Base-by-base conservation (phyloP, 192 early-diverging fungal species). In the Thamnidium elegans region DNA sequence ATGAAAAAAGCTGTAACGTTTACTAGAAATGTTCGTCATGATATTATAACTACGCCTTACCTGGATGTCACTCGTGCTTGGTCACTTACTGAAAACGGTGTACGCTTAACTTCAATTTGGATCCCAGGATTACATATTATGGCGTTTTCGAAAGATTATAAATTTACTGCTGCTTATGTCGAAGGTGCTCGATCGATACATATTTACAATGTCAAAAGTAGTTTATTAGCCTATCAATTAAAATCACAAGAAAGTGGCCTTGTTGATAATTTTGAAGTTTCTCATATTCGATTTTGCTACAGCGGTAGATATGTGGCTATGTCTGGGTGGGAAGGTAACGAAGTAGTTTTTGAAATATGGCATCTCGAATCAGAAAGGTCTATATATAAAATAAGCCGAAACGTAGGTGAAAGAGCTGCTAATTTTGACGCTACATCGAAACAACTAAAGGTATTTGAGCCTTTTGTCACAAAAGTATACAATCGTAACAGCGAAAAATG, bases 281-380 rank as follows among this genome's bases (percentile, higher is more conserved):
- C 56, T 1, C 5, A 39, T 43, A 39, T 58, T 19, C 10, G 56
- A 6, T 58, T 58, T 44, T 58, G 56, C 20, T 21, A 58, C 23
- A 21, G 19, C 17, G 19, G 39, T 7, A 7, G 56, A 43, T 42
- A 43, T 26, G n/a, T 58, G 17, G 20, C 34, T 13, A 58, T 58
- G 2, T 39, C 21, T 15, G 56, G 56, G 43, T 43, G n/a, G 11
- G 39, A 43, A 11, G 34, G 21, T 13, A 19, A 39, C 42, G 23
- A 4, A 19, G 39, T 58, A 5, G 43, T 32, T 5, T 58, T 58
- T 58, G 56, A 58, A 23, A 43, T 58, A 11, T 58, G 56, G 36
- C 34, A 39, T 26, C 20, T 43, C 17, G 39, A 23, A 39, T 14
- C 9, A 10, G 34, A 20, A 32, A 58, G 19, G 11, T 47, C n/a